phyloP scores from a whole-genome alignment of 2,329 filamentous ascomycete species.

The Colletotrichum sp. region DNA sequence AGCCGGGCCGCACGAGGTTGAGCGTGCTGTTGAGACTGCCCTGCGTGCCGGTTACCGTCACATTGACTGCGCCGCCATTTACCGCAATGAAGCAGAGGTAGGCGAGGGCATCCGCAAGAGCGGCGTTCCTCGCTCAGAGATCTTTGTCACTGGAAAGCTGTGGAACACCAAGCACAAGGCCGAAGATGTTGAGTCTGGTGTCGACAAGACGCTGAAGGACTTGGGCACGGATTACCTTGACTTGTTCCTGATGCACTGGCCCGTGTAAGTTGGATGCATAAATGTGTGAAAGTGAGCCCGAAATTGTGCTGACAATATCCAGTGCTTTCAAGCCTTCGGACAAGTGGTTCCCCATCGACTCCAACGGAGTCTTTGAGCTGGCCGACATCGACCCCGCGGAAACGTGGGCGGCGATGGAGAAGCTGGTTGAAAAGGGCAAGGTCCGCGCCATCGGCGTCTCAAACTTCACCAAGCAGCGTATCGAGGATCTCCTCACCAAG shows the following conservation, averaged over 20 bases:
- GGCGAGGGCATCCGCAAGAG: slow-evolving; percentile 46
- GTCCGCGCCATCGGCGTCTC: slow-evolving; percentile 54
- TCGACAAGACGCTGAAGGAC: slow-evolving; percentile 53
- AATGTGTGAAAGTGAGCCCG: not conserved
- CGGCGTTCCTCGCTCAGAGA: slow-evolving; percentile 41
- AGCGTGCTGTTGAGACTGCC: slow-evolving; percentile 52
- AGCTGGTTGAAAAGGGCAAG: slow-evolving; percentile 41
- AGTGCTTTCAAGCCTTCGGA: slow-evolving; percentile 59
- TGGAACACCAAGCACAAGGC: slow-evolving; percentile 62
- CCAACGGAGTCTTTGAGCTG: slow-evolving; percentile 69
- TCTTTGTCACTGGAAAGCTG: slow-evolving; percentile 64
- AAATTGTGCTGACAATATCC: not conserved
- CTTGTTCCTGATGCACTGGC: slow-evolving; percentile 57
- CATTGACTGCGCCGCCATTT: slow-evolving; percentile 54
- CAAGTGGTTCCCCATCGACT: slow-evolving; percentile 45
- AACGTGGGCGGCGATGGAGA: slow-evolving; percentile 45
- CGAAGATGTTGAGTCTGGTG: slow-evolving; percentile 51
- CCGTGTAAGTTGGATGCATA: slow-evolving; percentile 30
- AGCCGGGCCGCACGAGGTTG: slow-evolving; percentile 45
- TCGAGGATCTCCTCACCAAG: slow-evolving; percentile 50
- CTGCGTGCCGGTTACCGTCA: slow-evolving; percentile 49
- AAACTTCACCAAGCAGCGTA: slow-evolving; percentile 50
- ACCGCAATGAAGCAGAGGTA: slow-evolving; percentile 49
- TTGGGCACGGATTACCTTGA: slow-evolving; percentile 59
- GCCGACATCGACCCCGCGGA: slow-evolving; percentile 52